Evolutionary conservation across 2,329 filamentous ascomycete species (phyloP).

Genomic region (Claviceps pusilla): DNA sequence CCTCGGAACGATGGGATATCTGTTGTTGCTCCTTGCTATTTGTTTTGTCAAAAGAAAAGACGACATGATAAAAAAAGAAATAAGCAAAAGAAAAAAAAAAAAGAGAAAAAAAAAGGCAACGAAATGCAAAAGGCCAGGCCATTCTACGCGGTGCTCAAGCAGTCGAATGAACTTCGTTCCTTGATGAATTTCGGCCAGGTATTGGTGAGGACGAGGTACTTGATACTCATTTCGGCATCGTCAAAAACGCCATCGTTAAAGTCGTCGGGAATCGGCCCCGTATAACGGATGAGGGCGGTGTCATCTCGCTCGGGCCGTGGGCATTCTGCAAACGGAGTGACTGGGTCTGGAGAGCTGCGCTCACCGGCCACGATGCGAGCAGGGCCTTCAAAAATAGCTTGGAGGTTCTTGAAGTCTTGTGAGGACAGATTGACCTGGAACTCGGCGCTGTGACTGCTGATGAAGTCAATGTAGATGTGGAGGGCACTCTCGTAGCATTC

Average conservation of each 20-base stretch:
- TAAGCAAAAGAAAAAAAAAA: background rate
- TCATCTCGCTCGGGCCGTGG: slow-evolving; percentile 11
- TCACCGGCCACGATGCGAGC: slow-evolving; percentile 30
- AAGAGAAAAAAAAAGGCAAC: too few species aligned
- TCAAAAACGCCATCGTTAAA: slow-evolving; percentile 46
- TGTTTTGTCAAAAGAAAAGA: background rate
- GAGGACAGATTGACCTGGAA: slow-evolving; percentile 54
- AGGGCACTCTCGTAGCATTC: slow-evolving; percentile 43
- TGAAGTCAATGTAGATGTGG: slow-evolving; percentile 45
- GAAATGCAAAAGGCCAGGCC: background rate
- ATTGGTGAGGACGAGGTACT: slow-evolving; percentile 53
- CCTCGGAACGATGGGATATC: background rate
- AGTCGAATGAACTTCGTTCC: slow-evolving; percentile 22
- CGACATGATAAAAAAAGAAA: background rate
- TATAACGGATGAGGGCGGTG: slow-evolving; percentile 18
- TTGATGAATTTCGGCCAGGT: slow-evolving; percentile 50
- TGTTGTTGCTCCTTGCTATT: background rate
- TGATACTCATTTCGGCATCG: slow-evolving; percentile 43
- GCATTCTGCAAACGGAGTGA: slow-evolving; percentile 26
- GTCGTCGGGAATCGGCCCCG: slow-evolving; percentile 30
- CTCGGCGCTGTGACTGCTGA: slow-evolving; percentile 45
- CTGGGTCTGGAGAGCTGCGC: slow-evolving; percentile 23
- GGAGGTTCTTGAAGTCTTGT: slow-evolving; percentile 36
- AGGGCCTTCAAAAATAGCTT: slow-evolving; percentile 40
- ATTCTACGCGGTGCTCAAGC: slow-evolving; percentile 4